phyloP scores from a whole-genome alignment of 192 early-diverging fungal genomes.

The Kappamyces sp. region DNA sequence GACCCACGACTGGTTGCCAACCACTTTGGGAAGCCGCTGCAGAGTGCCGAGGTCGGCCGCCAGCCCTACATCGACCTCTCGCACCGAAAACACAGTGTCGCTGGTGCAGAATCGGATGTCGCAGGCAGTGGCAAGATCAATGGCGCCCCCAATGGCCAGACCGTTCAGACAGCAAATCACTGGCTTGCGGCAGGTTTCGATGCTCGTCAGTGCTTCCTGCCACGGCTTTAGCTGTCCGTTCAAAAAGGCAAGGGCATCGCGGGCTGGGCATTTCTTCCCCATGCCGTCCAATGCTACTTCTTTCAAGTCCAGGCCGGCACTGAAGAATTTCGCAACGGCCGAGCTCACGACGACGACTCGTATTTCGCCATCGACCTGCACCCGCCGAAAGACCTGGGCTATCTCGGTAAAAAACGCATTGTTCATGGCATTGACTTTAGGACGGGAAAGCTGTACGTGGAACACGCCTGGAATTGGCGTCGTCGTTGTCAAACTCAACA shows the following conservation, averaged over 20 bases:
- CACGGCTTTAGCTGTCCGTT: conserved; percentile 15
- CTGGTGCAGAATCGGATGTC: conserved; percentile 79
- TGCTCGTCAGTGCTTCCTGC: conserved; percentile 56
- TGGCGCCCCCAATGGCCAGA: conserved; percentile 75
- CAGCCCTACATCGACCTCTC: conserved; percentile 91
- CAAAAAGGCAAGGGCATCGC: conserved; percentile 29
- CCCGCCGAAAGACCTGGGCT: conserved; percentile 48
- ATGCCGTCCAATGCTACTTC: conserved; percentile 18
- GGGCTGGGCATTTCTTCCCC: conserved; percentile 31
- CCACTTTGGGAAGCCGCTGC: conserved; percentile 91
- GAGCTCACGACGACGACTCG: conserved; percentile 74
- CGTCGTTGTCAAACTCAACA: too few species aligned
- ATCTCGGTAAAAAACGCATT: conserved; percentile 63
- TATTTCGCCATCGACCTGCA: conserved; percentile 61
- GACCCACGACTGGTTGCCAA: conserved; percentile 84
- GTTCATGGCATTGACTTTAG: conserved; percentile 78
- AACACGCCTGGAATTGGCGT: too few species aligned
- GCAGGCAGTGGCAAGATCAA: conserved; percentile 86
- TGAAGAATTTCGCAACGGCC: conserved; percentile 65
- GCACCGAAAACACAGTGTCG: conserved; percentile 78
- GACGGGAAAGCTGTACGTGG: too few species aligned
- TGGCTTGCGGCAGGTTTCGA: conserved; percentile 80
- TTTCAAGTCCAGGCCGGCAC: conserved; percentile 76
- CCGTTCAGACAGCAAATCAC: conserved; percentile 87
- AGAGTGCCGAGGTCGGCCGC: conserved; percentile 92